Base-by-base conservation (phyloP, 2,329 filamentous ascomycete genomes). In the Penicillium sp. region DNA sequence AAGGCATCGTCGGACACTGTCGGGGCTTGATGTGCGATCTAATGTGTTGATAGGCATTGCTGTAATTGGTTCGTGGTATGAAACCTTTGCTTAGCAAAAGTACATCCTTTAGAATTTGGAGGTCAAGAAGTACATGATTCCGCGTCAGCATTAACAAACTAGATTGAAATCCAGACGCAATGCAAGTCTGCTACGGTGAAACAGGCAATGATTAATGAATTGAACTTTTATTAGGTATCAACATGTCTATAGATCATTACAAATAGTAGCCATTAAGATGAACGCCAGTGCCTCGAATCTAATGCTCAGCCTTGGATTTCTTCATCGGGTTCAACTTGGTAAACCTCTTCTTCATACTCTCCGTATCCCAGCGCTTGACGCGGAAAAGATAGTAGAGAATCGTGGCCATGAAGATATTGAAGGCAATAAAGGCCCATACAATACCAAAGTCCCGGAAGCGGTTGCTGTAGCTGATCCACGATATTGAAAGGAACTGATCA, bases 381-480 rank as follows among this genome's bases (percentile, higher is more conserved):
- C 57, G 51, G 43, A 60, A 52, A 3, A 57, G 70, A 71, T 58
- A 60, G 20, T 37, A 72, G 49, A 30, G 71, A 15, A 48, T 1
- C 16, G 79, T 54, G 1, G 77, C 74, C 0, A 66, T 70, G 17
- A 57, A 60, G 7, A 78, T 56, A 53, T 82, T 80, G 53, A 80
- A 77, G 4, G 64, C 52, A 35, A 80, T 68, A 42, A 74, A 82
- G 0, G 66, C 71, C 68, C 75, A 80, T 31, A 80, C 60, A 17
- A 83, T 60, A 0, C 79, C 82, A 54, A 82, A 82, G 57, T 86
- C 82, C 42, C 80, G 71, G 80, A 81, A 86, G 9, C 78, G 66
- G 10, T 83, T 65, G 6, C 39, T 54, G 53, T 79, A 84, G 37
- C 68, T 50, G 16, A 75, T 71, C 17, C 65, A 61, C 27, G 76